Percentiles rank a stretch among this genome's conserved stretches.
Evolutionary conservation across 2,329 filamentous ascomycete genomes (phyloP).

Genomic region (Beauveria australis): DNA sequence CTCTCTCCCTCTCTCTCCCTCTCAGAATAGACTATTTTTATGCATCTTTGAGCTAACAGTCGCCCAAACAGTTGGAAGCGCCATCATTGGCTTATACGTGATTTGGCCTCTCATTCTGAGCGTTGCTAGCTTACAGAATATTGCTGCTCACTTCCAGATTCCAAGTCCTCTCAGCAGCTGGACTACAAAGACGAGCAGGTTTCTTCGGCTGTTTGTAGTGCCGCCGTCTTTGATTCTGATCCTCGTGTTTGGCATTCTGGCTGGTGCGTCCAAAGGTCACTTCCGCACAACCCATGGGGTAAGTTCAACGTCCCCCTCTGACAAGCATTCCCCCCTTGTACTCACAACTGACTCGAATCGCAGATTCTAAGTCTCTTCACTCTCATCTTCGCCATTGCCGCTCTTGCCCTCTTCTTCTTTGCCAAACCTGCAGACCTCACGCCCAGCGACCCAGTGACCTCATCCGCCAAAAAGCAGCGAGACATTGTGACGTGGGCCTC

Average conservation of each 20-base stretch:
- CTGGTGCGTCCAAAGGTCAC: conserved; percentile 17
- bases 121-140: conserved; percentile 19
- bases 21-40: neutral
- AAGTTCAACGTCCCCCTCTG: conserved; percentile 9
- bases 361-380: conserved; percentile 23
- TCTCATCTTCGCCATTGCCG: conserved; percentile 18
- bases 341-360: neutral
- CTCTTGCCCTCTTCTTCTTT: conserved; percentile 18
- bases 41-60: neutral
- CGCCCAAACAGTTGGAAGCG: conserved; percentile 11
- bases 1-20: neutral
- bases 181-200: conserved; percentile 17
- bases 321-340: accelerated
- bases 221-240: conserved; percentile 18
- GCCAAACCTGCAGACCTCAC: conserved; percentile 14
- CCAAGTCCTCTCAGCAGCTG: conserved; percentile 17
- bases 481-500: conserved; percentile 7
- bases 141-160: conserved; percentile 18
- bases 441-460: neutral
- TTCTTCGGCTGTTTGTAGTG: conserved; percentile 21
- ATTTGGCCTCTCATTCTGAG: conserved; percentile 22
- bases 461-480: neutral
- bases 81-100: conserved; percentile 18
- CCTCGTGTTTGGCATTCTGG: conserved; percentile 21
- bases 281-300: conserved; percentile 24